A percentile compares a stretch with the other conserved stretches of the same genome.
Conservation (phyloP, 805 yeast genomes). For the Ogataea dorogensis region DNA sequence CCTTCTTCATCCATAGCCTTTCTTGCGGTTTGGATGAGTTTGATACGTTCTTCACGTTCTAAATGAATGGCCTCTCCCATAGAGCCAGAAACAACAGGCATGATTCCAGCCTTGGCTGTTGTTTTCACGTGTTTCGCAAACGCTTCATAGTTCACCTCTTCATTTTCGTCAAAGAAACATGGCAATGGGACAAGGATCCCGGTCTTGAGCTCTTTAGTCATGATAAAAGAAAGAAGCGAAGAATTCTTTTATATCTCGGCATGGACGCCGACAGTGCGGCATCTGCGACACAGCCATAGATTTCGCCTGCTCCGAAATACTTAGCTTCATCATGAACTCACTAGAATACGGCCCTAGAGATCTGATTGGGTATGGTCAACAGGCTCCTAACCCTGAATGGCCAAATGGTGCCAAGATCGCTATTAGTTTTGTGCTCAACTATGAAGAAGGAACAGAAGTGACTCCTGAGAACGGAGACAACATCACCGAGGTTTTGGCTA, state of each 20-base stretch:
- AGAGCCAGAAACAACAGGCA: slow-evolving; percentile 38
- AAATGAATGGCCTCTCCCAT: slow-evolving; percentile 41
- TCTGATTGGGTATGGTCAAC: slow-evolving; percentile 25
- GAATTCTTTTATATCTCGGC: neutral
- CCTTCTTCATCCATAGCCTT: slow-evolving; percentile 34
- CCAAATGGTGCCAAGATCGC: slow-evolving; percentile 26
- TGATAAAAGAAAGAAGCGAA: neutral
- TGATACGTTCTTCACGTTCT: slow-evolving; percentile 33
- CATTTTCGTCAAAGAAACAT: slow-evolving; percentile 20
- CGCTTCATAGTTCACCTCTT: slow-evolving; percentile 33
- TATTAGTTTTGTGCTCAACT: slow-evolving; percentile 26
- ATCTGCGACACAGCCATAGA: neutral
- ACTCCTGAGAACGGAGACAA: slow-evolving; percentile 19
- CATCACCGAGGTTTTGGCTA: slow-evolving; percentile 16
- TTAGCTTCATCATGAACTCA: slow-evolving; percentile 6
- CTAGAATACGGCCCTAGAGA: slow-evolving; percentile 20
- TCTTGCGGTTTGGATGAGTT: slow-evolving; percentile 30
- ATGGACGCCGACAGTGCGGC: neutral
- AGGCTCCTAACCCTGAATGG: slow-evolving; percentile 27
- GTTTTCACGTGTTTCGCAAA: slow-evolving; percentile 12
- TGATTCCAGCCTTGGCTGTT: slow-evolving; percentile 27
- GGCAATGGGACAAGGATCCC: slow-evolving; percentile 20
- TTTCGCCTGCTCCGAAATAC: slow-evolving; percentile 1
- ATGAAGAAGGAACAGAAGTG: slow-evolving; percentile 31
- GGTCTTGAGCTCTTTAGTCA: slow-evolving; percentile 11